These are phyloP conservation scores for Biscogniauxia mediterranea DNA, from an alignment of 2,329 filamentous ascomycete species.

Conservation along the genomic window DNA sequence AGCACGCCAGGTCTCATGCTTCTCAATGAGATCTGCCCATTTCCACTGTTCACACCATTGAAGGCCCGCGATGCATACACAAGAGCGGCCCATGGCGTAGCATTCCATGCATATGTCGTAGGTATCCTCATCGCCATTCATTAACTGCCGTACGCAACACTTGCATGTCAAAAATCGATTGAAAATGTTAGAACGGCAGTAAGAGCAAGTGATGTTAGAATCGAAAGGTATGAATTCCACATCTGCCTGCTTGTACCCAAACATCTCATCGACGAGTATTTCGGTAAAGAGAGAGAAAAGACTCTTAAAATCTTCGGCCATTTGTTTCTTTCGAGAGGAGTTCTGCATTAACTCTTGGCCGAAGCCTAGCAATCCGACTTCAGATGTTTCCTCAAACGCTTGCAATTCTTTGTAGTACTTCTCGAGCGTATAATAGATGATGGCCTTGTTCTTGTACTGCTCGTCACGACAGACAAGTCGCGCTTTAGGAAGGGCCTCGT, in stretches of 20 bases:
- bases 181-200: slow-evolving; percentile 95
- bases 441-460: slow-evolving; percentile 98
- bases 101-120: slow-evolving; percentile 99
- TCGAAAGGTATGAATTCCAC: slow-evolving; percentile 80
- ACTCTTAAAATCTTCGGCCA: slow-evolving; percentile 79
- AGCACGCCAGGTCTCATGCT: slow-evolving; percentile 80
- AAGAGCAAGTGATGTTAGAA: slow-evolving; percentile 91
- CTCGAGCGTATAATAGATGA: slow-evolving; percentile 81
- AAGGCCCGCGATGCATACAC: slow-evolving; percentile 79
- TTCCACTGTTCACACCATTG: slow-evolving; percentile 92
- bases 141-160: slow-evolving; percentile 68
- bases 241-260: slow-evolving; percentile 67
- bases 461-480: slow-evolving; percentile 93
- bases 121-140: slow-evolving; percentile 71
- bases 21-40: slow-evolving; percentile 73
- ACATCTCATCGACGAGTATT: slow-evolving; percentile 83
- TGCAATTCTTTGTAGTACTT: slow-evolving; percentile 69
- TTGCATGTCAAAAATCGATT: slow-evolving; percentile 95
- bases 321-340: slow-evolving; percentile 56
- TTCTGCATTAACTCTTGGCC: slow-evolving; percentile 43
- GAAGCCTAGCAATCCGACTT: slow-evolving; percentile 47
- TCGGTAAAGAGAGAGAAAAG: slow-evolving; percentile 76
- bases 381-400: slow-evolving; percentile 49
- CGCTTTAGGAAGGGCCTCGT: slow-evolving; percentile 84
- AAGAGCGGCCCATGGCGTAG: slow-evolving; percentile 95